Evolutionary conservation across 345 rosid species (phyloP).

Genomic region (Populus davidiana): DNA sequence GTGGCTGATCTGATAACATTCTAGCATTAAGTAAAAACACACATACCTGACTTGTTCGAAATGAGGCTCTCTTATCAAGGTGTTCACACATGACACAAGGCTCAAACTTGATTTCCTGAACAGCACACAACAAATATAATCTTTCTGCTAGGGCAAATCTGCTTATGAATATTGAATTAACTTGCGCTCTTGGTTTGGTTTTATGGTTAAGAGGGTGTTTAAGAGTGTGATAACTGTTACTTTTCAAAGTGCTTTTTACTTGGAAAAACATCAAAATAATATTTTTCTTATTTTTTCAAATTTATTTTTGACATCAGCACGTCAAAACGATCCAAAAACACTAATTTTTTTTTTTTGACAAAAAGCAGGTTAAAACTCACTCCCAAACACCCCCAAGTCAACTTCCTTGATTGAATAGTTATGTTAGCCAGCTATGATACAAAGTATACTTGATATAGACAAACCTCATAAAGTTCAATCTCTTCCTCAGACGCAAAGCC

Average conservation of each 20-base stretch:
- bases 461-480: constrained; percentile 88
- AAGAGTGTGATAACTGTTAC: too few species aligned
- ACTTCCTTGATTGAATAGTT: not conserved
- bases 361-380: too few species aligned
- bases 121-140: constrained; percentile 5
- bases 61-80: constrained; percentile 68
- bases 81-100: constrained; percentile 92
- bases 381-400: not conserved
- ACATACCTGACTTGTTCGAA: constrained; percentile 69
- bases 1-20: not conserved
- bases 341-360: too few species aligned
- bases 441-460: not conserved
- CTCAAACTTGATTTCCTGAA: constrained; percentile 92
- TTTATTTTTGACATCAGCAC: too few species aligned
- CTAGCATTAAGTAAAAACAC: not conserved
- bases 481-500: constrained; percentile 85
- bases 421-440: not conserved
- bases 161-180: not conserved
- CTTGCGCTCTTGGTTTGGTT: not conserved
- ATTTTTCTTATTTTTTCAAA: too few species aligned
- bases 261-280: too few species aligned
- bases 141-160: not conserved
- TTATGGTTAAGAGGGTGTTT: not conserved
- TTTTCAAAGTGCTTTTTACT: too few species aligned
- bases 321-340: too few species aligned